Evolutionary conservation across 768 basidiomycete species (phyloP).

Genomic region (Lactarius evosmus): DNA sequence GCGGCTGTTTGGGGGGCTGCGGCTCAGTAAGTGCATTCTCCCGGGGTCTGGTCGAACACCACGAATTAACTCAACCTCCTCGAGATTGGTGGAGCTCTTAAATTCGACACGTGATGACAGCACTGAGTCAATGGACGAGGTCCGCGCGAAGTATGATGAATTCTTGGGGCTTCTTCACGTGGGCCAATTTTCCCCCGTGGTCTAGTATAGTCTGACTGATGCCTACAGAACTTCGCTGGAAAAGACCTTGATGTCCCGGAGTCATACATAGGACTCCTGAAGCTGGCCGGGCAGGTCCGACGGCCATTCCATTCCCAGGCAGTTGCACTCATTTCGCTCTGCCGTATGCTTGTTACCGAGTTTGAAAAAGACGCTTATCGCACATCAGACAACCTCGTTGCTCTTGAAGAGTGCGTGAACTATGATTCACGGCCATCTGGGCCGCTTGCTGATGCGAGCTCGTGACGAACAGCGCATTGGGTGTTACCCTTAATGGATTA

Average conservation of each 20-base stretch:
- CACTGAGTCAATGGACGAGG: not conserved
- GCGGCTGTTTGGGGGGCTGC: slow-evolving; percentile 20
- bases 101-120: slow-evolving; percentile 7
- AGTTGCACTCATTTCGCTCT: slow-evolving; percentile 18
- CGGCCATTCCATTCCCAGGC: slow-evolving; percentile 26
- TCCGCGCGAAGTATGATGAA: slow-evolving; percentile 15
- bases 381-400: slow-evolving; percentile 14
- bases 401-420: slow-evolving; percentile 20
- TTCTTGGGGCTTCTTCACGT: slow-evolving; percentile 18
- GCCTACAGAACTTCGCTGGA: slow-evolving; percentile 15
- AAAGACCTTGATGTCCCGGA: slow-evolving; percentile 10
- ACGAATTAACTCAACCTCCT: not conserved
- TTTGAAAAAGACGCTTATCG: slow-evolving; percentile 14
- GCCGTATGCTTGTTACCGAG: slow-evolving; percentile 15
- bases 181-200: not conserved
- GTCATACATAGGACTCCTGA: slow-evolving; percentile 22
- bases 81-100: slow-evolving; percentile 15
- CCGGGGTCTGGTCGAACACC: not conserved
- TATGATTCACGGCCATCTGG: too few relatives aligned
- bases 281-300: slow-evolving; percentile 21
- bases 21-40: slow-evolving; percentile 8
- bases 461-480: slow-evolving; percentile 3
- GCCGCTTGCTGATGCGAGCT: not conserved
- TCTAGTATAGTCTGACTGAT: slow-evolving; percentile 10
- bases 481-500: slow-evolving; percentile 15